Conservation (phyloP, 1,284 basidiomycete species). For the Volvariella volvacea region DNA sequence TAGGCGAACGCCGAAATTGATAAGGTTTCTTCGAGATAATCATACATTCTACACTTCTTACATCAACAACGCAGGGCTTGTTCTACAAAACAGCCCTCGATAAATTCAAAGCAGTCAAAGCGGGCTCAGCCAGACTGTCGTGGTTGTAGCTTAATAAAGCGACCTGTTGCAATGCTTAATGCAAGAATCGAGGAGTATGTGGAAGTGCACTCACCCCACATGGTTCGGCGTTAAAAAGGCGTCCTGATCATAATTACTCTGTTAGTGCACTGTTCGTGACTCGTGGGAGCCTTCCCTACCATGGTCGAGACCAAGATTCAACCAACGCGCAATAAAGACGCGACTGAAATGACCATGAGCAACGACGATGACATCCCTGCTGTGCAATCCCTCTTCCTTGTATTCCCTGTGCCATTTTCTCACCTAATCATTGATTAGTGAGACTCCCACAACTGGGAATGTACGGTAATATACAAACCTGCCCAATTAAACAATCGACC, state of each 20-base stretch:
- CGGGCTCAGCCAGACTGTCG: conserved; percentile 67
- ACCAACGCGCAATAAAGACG: conserved; percentile 79
- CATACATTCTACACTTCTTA: conserved; percentile 1
- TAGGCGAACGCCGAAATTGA: conserved; percentile 1
- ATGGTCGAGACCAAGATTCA: conserved; percentile 56
- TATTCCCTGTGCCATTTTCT: conserved; percentile 71
- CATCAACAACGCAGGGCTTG: no score
- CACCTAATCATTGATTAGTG: conserved; percentile 38
- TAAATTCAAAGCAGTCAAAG: conserved; percentile 67
- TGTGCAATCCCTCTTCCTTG: conserved; percentile 54
- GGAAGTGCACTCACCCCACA: conserved; percentile 51
- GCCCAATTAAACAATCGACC: conserved; percentile 70
- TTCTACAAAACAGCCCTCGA: conserved; percentile 39
- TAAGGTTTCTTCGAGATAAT: conserved; percentile 4
- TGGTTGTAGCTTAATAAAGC: conserved; percentile 74
- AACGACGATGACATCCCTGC: conserved; percentile 69
- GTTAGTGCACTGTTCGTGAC: not conserved
- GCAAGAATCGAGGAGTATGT: not conserved
- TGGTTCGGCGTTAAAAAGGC: conserved; percentile 75
- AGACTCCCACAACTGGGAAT: not conserved
- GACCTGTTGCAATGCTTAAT: conserved; percentile 35
- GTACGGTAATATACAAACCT: conserved; percentile 30
- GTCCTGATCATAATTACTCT: conserved; percentile 35
- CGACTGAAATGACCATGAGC: conserved; percentile 85
- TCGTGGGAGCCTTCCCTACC: conserved; percentile 35